Evolutionary conservation across 352 stramenopile genomes (phyloP).

Genomic region (Globisporangium perplexum): DNA sequence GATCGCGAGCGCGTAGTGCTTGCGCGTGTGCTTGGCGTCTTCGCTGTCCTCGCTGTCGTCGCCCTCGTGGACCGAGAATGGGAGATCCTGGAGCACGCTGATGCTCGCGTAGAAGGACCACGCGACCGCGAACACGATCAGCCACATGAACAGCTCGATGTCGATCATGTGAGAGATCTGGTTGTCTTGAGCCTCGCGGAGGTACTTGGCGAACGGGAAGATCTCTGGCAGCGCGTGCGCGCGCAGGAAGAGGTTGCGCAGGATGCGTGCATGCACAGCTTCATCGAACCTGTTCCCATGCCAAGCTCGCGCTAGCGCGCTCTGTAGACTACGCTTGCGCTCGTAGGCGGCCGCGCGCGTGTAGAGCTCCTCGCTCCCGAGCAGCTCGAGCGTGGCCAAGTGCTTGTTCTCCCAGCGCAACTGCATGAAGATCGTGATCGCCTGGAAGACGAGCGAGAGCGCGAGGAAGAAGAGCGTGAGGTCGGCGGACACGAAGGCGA

Average conservation of each 20-base stretch:
- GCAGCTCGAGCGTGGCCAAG: conserved; percentile 33
- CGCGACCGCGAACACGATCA: conserved; percentile 37
- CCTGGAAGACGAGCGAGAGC: conserved; percentile 44
- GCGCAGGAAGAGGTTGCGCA: conserved; percentile 39
- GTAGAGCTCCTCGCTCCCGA: conserved; percentile 38
- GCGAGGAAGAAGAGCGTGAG: conserved; percentile 53
- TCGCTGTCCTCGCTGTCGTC: neutral
- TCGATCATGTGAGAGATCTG: conserved; percentile 81
- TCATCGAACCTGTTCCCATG: conserved; percentile 6
- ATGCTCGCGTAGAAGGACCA: conserved; percentile 31
- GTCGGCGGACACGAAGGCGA: conserved; percentile 51
- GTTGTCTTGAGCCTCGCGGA: conserved; percentile 65
- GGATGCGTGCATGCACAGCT: conserved; percentile 18
- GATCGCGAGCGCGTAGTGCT: conserved; percentile 6
- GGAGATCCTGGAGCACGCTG: conserved; percentile 11
- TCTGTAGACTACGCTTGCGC: neutral
- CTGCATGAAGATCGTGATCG: conserved; percentile 38
- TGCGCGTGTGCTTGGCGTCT: neutral
- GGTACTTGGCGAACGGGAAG: conserved; percentile 71
- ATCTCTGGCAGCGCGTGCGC: conserved; percentile 37
- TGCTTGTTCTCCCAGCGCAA: conserved; percentile 33
- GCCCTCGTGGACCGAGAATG: conserved; percentile 11
- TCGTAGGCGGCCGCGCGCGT: conserved; percentile 1
- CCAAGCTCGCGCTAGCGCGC: neutral
- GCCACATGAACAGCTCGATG: conserved; percentile 61